Percentiles rank a stretch among this genome's conserved stretches.
phyloP scores from a whole-genome alignment of 2,329 filamentous ascomycete genomes.

The Cladosporium cucumerinum region DNA sequence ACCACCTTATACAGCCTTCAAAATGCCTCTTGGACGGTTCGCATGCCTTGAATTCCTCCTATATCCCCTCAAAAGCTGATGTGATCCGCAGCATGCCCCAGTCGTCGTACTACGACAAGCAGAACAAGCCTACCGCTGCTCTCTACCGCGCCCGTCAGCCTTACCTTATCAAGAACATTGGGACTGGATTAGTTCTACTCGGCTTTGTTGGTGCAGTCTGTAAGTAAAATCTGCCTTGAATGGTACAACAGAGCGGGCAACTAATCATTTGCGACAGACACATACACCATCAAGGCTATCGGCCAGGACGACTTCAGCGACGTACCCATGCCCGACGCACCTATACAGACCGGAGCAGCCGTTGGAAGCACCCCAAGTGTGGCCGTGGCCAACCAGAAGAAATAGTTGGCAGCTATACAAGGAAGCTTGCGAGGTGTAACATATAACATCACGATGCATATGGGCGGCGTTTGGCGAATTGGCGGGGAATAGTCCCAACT shows the following conservation, averaged over 20 bases:
- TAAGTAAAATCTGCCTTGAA: slow-evolving; percentile 50
- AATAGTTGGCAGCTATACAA: neutral
- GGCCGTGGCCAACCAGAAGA: neutral
- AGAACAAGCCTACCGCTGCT: slow-evolving; percentile 79
- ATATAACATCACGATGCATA: slow-evolving; percentile 7
- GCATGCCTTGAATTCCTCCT: neutral
- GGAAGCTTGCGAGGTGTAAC: neutral
- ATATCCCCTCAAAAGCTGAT: slow-evolving; percentile 18
- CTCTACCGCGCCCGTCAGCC: slow-evolving; percentile 88
- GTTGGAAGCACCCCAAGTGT: slow-evolving; percentile 10
- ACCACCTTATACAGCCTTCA: slow-evolving; percentile 3
- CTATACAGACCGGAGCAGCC: slow-evolving; percentile 45
- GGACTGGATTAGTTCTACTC: slow-evolving; percentile 74
- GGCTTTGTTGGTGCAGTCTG: slow-evolving; percentile 80
- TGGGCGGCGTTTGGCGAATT: slow-evolving; percentile 16
- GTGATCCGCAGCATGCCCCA: slow-evolving; percentile 51
- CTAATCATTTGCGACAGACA: slow-evolving; percentile 48
- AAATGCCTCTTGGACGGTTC: slow-evolving; percentile 27
- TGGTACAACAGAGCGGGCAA: neutral
- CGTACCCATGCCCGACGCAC: slow-evolving; percentile 79
- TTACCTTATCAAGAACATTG: slow-evolving; percentile 83
- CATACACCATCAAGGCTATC: slow-evolving; percentile 75
- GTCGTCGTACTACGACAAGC: slow-evolving; percentile 88
- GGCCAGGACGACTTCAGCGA: slow-evolving; percentile 97
- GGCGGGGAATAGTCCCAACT: slow-evolving; percentile 1